Base-by-base conservation (phyloP, 768 basidiomycete species). In the Mycena filopes region DNA sequence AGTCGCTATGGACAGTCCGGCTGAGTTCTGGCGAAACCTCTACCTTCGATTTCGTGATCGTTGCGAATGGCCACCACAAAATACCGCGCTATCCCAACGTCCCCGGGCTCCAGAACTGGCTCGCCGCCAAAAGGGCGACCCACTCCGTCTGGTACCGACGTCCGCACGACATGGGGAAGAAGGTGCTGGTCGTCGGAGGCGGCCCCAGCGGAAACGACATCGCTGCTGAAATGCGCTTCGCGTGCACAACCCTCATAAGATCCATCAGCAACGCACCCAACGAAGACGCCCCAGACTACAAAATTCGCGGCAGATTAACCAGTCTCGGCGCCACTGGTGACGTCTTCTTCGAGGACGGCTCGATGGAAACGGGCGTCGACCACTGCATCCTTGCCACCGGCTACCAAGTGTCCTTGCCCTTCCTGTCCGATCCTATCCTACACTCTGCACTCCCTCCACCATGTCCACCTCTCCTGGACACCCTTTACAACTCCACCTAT, bases 41-140 rank as follows among this genome's bases (percentile, higher is more conserved):
- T 20, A 57, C 74, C 1, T 92, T 88, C 66, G 90, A 95, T 69
- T 79, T 86, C n/a, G 73, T 95, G 40, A 74, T 95, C 29, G 82
- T 93, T 29, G 90, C 90, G 45, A 94, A 92, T 62, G 94, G 94
- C 0, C 93, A 93, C 72, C 88, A 91, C 73, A 82, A 81, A 43
- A 69, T 83, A 11, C 94, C 94, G 1, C 84, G 86, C 21, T 84
- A 87, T 61, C 92, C 92, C 3, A 63, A 77, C 45, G 82, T 82
- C 11, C 85, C 88, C 4, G 93, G 93, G 1, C 70, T 94, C 7
- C 74, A 77, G 15, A 63, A 76, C 13, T 94, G 93, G 93, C 70
- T 89, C 2, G 74, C 74, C 1, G 68, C 76, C 5, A 79, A 83
- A 25, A 84, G 78, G 58, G 90, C 88, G 0, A 80, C 76, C 2